Conservation (phyloP, 2,329 filamentous ascomycete species). For the Dryadomyces quercus-mongolicae region DNA sequence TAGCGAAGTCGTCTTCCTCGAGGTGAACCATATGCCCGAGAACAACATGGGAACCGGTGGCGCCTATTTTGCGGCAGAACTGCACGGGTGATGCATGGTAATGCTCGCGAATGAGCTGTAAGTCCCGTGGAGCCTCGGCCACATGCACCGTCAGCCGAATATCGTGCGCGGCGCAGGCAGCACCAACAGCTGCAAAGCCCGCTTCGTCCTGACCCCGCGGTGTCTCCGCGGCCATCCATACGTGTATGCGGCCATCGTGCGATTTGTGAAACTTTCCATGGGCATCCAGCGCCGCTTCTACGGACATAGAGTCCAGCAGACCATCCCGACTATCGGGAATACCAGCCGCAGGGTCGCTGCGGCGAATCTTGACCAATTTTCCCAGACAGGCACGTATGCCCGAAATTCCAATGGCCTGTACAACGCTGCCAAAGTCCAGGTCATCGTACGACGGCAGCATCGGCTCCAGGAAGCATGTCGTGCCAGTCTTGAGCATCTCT, state of each 20-base stretch:
- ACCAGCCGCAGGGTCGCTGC: neutral
- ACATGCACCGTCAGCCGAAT: slow-evolving; percentile 1
- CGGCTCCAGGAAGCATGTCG: slow-evolving; percentile 4
- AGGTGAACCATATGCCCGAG: slow-evolving; percentile 3
- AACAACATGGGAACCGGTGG: neutral
- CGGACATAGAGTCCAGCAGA: neutral
- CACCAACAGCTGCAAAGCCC: neutral
- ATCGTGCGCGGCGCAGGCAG: neutral
- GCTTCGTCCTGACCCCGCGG: slow-evolving; percentile 1
- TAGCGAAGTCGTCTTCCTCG: neutral
- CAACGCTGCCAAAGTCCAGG: neutral
- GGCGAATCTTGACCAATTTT: slow-evolving; percentile 2
- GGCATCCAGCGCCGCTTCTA: neutral
- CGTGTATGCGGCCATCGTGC: neutral
- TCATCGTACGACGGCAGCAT: slow-evolving; percentile 1
- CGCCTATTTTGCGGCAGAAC: neutral
- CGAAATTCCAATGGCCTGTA: neutral
- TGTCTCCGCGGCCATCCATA: slow-evolving; percentile 2
- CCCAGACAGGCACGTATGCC: slow-evolving; percentile 2
- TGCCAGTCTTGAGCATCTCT: slow-evolving; percentile 2
- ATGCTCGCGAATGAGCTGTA: neutral
- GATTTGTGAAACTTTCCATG: neutral
- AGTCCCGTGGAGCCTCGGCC: neutral
- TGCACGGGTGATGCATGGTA: neutral
- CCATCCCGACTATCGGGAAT: slow-evolving; percentile 1